These are phyloP conservation scores for Penicillium polonicum DNA, from an alignment of 2,329 filamentous ascomycete species.

Conservation along the genomic window DNA sequence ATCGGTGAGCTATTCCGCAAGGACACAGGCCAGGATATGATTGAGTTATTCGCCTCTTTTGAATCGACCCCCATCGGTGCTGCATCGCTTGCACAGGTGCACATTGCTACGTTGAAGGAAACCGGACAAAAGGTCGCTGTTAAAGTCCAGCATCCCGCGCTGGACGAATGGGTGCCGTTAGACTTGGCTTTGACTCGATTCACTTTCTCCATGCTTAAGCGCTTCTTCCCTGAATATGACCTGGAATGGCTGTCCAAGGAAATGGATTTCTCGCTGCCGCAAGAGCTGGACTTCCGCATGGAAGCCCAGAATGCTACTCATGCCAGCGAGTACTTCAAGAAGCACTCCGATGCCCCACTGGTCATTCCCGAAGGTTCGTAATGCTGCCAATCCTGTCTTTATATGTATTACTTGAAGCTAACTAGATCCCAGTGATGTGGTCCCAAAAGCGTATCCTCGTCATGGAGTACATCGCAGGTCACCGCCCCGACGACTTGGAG, in stretches of 20 bases:
- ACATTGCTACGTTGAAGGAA: conserved; percentile 78
- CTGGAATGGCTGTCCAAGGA: conserved; percentile 92
- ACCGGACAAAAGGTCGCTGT: conserved; percentile 87
- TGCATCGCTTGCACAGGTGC: conserved; percentile 91
- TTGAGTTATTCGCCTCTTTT: conserved; percentile 85
- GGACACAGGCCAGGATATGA: conserved; percentile 77
- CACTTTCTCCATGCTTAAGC: conserved; percentile 84
- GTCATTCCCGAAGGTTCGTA: conserved; percentile 69
- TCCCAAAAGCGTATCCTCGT: conserved; percentile 85
- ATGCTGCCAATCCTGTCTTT: not conserved
- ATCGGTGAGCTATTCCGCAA: conserved; percentile 81
- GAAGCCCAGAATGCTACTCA: conserved; percentile 82
- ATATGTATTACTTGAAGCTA: conserved; percentile 9
- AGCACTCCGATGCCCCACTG: conserved; percentile 71
- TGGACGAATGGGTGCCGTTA: conserved; percentile 86
- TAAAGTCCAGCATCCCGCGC: conserved; percentile 88
- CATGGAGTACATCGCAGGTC: conserved; percentile 89
- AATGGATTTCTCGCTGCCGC: conserved; percentile 85
- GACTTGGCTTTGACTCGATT: conserved; percentile 84
- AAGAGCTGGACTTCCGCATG: conserved; percentile 84
- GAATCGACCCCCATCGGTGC: conserved; percentile 79
- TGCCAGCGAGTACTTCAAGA: conserved; percentile 76
- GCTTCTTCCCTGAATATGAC: conserved; percentile 96
- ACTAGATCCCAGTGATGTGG: conserved; percentile 67
- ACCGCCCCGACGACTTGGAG: conserved; percentile 81